Evolutionary conservation across 768 basidiomycete genomes (phyloP), one percentile per base, ranked within the genome.

Genomic region (Cyclocybe aegerita): DNA sequence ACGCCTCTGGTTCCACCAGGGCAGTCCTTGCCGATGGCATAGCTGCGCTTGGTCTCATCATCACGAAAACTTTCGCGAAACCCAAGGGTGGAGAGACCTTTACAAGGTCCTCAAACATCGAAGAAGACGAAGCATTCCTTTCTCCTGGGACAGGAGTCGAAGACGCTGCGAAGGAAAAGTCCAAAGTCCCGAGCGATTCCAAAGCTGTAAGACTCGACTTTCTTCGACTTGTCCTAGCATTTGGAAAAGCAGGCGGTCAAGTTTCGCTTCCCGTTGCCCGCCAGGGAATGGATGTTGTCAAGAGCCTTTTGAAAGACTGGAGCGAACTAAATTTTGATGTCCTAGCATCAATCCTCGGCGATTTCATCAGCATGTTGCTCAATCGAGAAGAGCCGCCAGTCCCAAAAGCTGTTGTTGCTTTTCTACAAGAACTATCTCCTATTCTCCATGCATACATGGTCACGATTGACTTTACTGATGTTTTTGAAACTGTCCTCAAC

Each of bases 141-240:
- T 36, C 62, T 3, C 43, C 65, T 0, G 68, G 68, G 10, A 32
- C 50, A 3, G 52, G 67, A 35, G 49, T 70, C 12, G 75, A 74
- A 37, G 67, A 64, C 33, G 61, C 66, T 14, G 60, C 67, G 12
- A 61, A 73, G 30, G 72, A 73, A 42, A 77, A 76, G 40, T 71
- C 77, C 7, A 75, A 75, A 52, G 56, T 69, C 4, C 73, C 82
- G 1, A 82, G 83, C 59, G 79, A 87, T 60, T 60, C 80, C 6
- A 65, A 68, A 15, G 65, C 70, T 7, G 86, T 91, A 81, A 75
- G 84, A 15, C 60, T 82, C 41, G 86, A 90, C 55, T 90, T 81
- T 63, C 72, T 90, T 4, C 69, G 69, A 3, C 65, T 86, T 15
- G 72, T 86, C 4, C 64, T 72, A 14, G 72, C 71, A 3, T 83